Evolutionary conservation across 2,329 filamentous ascomycete species (phyloP).

Genomic region (Metarhizium brunneum): DNA sequence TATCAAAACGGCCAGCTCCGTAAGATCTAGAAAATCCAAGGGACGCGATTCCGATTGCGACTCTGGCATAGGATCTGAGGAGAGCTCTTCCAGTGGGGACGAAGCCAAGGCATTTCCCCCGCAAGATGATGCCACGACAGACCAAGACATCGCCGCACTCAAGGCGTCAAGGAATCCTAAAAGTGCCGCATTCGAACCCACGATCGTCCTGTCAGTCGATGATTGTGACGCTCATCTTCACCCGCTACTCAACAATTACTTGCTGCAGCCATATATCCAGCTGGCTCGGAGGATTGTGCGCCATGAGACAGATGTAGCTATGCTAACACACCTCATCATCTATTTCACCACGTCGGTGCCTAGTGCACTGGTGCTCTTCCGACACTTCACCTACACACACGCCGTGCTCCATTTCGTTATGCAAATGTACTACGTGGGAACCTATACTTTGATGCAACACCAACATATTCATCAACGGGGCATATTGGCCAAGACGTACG

Average conservation of each 20-base stretch:
- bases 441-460: slow-evolving; percentile 75
- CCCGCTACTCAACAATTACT: slow-evolving; percentile 32
- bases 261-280: slow-evolving; percentile 51
- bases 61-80: slow-evolving; percentile 8
- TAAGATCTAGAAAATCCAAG: neutral
- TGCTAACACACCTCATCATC: slow-evolving; percentile 66
- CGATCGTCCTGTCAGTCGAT: slow-evolving; percentile 34
- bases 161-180: slow-evolving; percentile 31
- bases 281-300: slow-evolving; percentile 50
- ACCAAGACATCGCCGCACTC: slow-evolving; percentile 22
- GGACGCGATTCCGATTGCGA: slow-evolving; percentile 2
- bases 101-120: neutral
- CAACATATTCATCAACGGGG: slow-evolving; percentile 76
- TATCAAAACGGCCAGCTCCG: slow-evolving; percentile 14
- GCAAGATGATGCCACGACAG: neutral
- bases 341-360: slow-evolving; percentile 63
- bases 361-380: slow-evolving; percentile 56
- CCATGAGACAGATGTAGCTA: slow-evolving; percentile 63
- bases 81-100: slow-evolving; percentile 1
- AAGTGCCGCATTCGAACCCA: slow-evolving; percentile 33
- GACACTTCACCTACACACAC: slow-evolving; percentile 58
- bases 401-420: slow-evolving; percentile 56
- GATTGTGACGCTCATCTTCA: slow-evolving; percentile 26
- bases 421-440: slow-evolving; percentile 59
- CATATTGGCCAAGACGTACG: slow-evolving; percentile 46